Evolutionary conservation across 2,329 filamentous ascomycete species (phyloP).

Genomic region (Rhexocercosporidium sp.): DNA sequence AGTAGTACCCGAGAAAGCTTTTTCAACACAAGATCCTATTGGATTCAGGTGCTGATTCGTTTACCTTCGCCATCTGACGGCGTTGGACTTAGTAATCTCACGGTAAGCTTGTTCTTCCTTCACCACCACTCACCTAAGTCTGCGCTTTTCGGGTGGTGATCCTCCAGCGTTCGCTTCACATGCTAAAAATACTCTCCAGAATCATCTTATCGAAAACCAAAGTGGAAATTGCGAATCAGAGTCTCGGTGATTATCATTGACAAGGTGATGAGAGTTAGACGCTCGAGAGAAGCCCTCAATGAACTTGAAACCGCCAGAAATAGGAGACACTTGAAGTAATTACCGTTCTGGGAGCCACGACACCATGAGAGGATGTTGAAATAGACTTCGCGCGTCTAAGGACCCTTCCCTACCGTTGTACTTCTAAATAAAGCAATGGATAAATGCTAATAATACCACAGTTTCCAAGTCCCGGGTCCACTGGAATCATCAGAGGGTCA

Average conservation of each 20-base stretch:
- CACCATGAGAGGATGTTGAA: constrained; percentile 13
- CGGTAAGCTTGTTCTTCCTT: constrained; percentile 5
- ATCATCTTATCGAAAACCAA: neutral
- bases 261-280: neutral
- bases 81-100: neutral
- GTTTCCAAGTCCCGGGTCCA: constrained; percentile 8
- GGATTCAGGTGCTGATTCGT: neutral
- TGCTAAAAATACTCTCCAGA: constrained; percentile 7
- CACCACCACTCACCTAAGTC: neutral
- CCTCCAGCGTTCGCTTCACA: constrained; percentile 2
- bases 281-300: neutral
- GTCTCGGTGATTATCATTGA: neutral
- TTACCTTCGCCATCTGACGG: constrained; percentile 4
- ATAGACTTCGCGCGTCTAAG: constrained; percentile 15
- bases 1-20: neutral
- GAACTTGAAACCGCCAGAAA: constrained; percentile 6
- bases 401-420: neutral
- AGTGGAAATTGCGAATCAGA: neutral
- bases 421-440: constrained; percentile 22
- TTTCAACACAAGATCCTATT: neutral
- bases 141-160: neutral
- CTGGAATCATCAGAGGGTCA: constrained; percentile 13
- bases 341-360: neutral
- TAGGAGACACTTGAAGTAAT: neutral
- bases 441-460: constrained; percentile 24